Evolutionary conservation across 1,139 yeast genomes (phyloP).

Genomic region (Meyerozyma carpophila): DNA sequence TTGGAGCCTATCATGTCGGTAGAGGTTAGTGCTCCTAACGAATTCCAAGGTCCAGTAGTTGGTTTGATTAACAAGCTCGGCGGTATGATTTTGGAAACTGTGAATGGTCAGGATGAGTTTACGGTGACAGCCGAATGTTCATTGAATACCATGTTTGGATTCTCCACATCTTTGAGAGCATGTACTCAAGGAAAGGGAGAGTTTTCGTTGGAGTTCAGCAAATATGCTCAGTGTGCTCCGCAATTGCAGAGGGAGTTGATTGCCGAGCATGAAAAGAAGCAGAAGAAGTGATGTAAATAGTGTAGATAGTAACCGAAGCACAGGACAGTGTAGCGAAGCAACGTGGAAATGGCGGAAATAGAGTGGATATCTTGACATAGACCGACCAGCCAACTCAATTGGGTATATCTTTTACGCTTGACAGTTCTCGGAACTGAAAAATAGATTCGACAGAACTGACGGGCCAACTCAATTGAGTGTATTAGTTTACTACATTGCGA

Average conservation of each 20-base stretch:
- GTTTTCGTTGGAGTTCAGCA: constrained; percentile 89
- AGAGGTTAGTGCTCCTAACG: constrained; percentile 89
- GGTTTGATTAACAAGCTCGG: constrained; percentile 88
- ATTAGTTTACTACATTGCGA: too few species aligned
- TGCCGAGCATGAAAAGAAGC: constrained; percentile 61
- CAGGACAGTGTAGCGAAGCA: background rate
- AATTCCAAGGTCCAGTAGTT: constrained; percentile 91
- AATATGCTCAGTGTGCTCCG: constrained; percentile 86
- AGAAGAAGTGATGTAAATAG: constrained; percentile 3
- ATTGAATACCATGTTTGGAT: constrained; percentile 91
- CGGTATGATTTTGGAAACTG: constrained; percentile 91
- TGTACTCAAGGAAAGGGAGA: constrained; percentile 99
- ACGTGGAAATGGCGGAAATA: too few species aligned
- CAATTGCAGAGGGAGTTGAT: constrained; percentile 88
- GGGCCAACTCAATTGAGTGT: too few species aligned
- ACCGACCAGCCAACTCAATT: too few species aligned
- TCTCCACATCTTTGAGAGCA: constrained; percentile 92
- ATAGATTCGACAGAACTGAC: too few species aligned
- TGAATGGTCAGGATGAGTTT: constrained; percentile 91
- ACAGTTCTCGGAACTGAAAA: too few species aligned
- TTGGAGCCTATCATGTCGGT: constrained; percentile 96
- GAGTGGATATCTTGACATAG: too few species aligned
- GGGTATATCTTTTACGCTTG: too few species aligned
- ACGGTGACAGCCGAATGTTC: constrained; percentile 93
- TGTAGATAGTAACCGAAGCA: constrained; percentile 5